Evolutionary conservation across 176 grass and related monocot species (phyloP).

Genomic region (Phoenix roebelenii): DNA sequence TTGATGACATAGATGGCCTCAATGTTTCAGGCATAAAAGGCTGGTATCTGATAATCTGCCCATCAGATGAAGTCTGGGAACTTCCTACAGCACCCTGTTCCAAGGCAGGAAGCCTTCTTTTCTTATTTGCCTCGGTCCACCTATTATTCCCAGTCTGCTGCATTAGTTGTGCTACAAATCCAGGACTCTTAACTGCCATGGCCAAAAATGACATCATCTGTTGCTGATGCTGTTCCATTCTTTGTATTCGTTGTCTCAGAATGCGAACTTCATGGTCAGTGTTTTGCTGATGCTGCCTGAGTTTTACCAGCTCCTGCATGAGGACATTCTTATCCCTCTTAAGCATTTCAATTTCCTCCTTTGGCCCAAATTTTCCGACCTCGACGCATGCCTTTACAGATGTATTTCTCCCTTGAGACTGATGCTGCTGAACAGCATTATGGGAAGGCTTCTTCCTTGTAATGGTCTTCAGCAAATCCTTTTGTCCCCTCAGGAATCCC

Average conservation of each 20-base stretch:
- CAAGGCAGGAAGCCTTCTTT: slow-evolving; percentile 3
- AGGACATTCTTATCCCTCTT: slow-evolving; percentile 16
- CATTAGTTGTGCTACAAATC: background rate
- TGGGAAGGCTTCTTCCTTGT: slow-evolving; percentile 3
- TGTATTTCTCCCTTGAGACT: background rate
- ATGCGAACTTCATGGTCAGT: slow-evolving; percentile 10
- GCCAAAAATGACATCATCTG: slow-evolving; percentile 16
- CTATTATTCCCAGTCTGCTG: slow-evolving; percentile 8
- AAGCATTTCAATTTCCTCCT: slow-evolving; percentile 11
- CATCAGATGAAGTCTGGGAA: background rate
- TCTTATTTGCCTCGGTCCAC: slow-evolving; percentile 3
- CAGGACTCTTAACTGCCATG: slow-evolving; percentile 4
- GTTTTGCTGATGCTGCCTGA: slow-evolving; percentile 9
- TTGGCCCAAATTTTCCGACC: background rate
- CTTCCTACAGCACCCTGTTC: background rate
- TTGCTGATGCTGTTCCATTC: slow-evolving; percentile 10
- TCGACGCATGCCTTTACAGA: background rate
- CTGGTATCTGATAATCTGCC: slow-evolving; percentile 16
- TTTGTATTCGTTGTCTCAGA: background rate
- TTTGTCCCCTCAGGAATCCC: slow-evolving; percentile 4
- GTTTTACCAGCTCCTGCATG: slow-evolving; percentile 15
- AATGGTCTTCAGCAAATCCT: slow-evolving; percentile 4
- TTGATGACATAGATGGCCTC: background rate
- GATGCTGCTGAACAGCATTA: background rate
- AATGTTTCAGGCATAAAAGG: background rate